A percentile compares a stretch with the other conserved stretches of the same genome.
Evolutionary conservation across 176 grass and related monocot species (phyloP).

Genomic region (Dendrocalamus sinicus): DNA sequence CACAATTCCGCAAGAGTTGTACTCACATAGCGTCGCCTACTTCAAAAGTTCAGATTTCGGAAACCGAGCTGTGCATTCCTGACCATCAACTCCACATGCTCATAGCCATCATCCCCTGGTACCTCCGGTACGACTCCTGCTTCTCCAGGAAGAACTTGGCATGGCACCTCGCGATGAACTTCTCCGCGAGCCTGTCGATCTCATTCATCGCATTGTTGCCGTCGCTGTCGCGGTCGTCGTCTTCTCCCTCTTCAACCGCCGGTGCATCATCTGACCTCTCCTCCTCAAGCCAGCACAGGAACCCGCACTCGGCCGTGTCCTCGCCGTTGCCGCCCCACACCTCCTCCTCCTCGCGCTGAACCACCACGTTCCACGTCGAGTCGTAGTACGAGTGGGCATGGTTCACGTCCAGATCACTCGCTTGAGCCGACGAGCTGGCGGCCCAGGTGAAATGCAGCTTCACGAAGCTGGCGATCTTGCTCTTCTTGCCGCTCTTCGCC

Average conservation of each 20-base stretch:
- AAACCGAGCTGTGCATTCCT: not conserved
- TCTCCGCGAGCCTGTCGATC: constrained; percentile 84
- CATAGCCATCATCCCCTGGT: constrained; percentile 28
- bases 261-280: not conserved
- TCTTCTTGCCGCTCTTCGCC: constrained; percentile 30
- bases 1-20: not conserved
- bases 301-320: constrained; percentile 40
- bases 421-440: constrained; percentile 1
- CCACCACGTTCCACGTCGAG: constrained; percentile 38
- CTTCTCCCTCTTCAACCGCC: not conserved
- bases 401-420: not conserved
- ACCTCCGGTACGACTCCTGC: constrained; percentile 92
- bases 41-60: not conserved
- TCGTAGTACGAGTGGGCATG: constrained; percentile 13
- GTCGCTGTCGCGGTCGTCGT: not conserved
- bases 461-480: constrained; percentile 30
- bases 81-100: constrained; percentile 43
- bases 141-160: constrained; percentile 78
- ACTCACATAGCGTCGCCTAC: not conserved
- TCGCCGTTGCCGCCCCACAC: not conserved
- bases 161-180: constrained; percentile 53
- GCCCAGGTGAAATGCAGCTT: constrained; percentile 43
- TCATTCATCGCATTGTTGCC: constrained; percentile 32
- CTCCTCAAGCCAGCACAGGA: constrained; percentile 65
- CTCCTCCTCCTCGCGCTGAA: not conserved